Evolutionary conservation across 306 rosid genomes (phyloP), one percentile per base, ranked within the genome.

Genomic region (Luffa acutangula): DNA sequence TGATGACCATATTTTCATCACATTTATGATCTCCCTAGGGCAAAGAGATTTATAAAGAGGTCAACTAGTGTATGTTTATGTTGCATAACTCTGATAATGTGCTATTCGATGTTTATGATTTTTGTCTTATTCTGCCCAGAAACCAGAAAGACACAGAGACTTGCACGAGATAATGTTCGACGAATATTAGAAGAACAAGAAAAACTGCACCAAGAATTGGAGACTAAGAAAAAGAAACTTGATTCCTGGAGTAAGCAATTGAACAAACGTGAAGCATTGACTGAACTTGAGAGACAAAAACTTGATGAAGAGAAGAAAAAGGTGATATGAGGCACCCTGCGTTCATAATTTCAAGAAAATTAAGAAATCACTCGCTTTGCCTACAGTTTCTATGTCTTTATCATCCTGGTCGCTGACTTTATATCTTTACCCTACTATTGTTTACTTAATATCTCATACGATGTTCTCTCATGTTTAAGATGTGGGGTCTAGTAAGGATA

Each of bases 281-380:
- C 99, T 77, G 96, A 91, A 81, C 91, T 88, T 59, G 97, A 95
- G 87, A 91, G 91, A 81, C 93, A 86, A 81, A 90, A 91, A 80
- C 99, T 93, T 71, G 97, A 90, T 7, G 99, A 93, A 76, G 99
- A 95, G 20, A 91, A 82, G 83, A 85, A 85, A 86, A 91, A 91
- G 99, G 99, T 93, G 79, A 78, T 9, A 43, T 49, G 43, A 59
- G 41, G 43, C 73, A 60, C 62, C 80, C 34, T 62, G 46, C 1
- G 31, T 75, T 36, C 9, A 56, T 33, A 73, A 73, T 4, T 31
- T 74, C 2, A 17, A 34, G 31, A 12, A 9, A 39, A 52, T 34
- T 73, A 9, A 75, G 63, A 31, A 52, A 48, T 75, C 9, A 34
- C 31, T 52, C 17, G 17, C 73, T 7, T 52, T 52, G 25, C 31